Conservation (phyloP, 2,329 filamentous ascomycete genomes). For the Aspergillus pseudotamarii region DNA sequence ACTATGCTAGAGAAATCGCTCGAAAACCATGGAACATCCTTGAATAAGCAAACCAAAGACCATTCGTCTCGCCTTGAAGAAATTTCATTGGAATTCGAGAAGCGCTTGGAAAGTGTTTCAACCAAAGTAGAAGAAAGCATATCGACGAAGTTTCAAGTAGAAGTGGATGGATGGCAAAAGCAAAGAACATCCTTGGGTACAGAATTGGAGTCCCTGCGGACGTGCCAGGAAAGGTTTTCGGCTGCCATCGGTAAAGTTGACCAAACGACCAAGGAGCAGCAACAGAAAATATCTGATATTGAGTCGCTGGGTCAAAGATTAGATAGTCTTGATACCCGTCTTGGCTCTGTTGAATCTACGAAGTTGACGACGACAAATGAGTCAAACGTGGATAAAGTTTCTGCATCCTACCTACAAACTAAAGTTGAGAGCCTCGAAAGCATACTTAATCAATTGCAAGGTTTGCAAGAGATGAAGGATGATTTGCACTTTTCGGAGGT, state of each 20-base stretch:
- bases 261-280: constrained; percentile 8
- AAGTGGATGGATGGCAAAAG: constrained; percentile 8
- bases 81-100: not conserved
- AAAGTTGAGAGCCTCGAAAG: constrained; percentile 8
- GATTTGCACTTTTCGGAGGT: constrained; percentile 23
- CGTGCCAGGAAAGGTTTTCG: constrained; percentile 6
- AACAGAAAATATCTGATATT: not conserved
- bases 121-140: not conserved
- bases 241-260: constrained; percentile 4
- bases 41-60: not conserved
- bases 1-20: constrained; percentile 1
- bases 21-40: not conserved
- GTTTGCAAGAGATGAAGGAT: constrained; percentile 25
- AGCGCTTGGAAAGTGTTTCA: not conserved
- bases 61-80: not conserved
- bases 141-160: not conserved
- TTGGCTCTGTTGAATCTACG: not conserved
- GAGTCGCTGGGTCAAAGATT: not conserved
- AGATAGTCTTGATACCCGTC: not conserved
- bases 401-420: not conserved
- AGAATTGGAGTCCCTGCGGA: constrained; percentile 9
- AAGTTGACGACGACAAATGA: not conserved
- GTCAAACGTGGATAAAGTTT: not conserved
- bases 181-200: not conserved
- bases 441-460: constrained; percentile 14